phyloP scores from a whole-genome alignment of 345 rosid species.

The Crucihimalaya himalaica region DNA sequence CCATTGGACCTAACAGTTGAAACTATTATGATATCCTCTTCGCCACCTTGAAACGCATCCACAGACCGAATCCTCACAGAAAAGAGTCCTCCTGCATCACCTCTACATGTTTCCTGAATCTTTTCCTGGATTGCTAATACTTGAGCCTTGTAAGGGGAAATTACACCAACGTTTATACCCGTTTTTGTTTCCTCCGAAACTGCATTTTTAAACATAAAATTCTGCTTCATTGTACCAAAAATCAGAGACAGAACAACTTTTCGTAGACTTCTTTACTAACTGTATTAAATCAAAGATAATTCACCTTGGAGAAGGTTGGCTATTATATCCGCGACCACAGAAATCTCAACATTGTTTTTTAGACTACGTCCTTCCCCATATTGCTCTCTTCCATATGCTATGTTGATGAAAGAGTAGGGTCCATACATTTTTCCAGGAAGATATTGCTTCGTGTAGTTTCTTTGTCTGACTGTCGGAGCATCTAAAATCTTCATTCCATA shows the following conservation, averaged over 20 bases:
- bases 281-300: not conserved
- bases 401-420: slow-evolving; percentile 52
- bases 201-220: slow-evolving; percentile 18
- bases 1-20: slow-evolving; percentile 51
- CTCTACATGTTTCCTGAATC: slow-evolving; percentile 32
- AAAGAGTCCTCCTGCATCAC: slow-evolving; percentile 32
- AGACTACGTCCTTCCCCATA: slow-evolving; percentile 34
- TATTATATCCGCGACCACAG: slow-evolving; percentile 38
- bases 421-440: slow-evolving; percentile 47
- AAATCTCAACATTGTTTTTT: slow-evolving; percentile 49
- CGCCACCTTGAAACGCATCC: slow-evolving; percentile 59
- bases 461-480: slow-evolving; percentile 43
- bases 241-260: not conserved
- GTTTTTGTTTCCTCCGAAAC: slow-evolving; percentile 22
- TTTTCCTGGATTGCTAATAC: slow-evolving; percentile 46
- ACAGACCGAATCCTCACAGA: slow-evolving; percentile 41
- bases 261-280: not conserved
- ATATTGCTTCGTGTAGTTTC: slow-evolving; percentile 36
- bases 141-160: slow-evolving; percentile 55
- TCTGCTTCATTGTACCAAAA: not conserved
- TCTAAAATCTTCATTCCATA: slow-evolving; percentile 49
- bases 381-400: slow-evolving; percentile 38
- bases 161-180: slow-evolving; percentile 43
- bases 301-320: slow-evolving; percentile 45
- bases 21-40: slow-evolving; percentile 51